Conservation (phyloP, 1,284 basidiomycete genomes). For the Coriolopsis trogii region DNA sequence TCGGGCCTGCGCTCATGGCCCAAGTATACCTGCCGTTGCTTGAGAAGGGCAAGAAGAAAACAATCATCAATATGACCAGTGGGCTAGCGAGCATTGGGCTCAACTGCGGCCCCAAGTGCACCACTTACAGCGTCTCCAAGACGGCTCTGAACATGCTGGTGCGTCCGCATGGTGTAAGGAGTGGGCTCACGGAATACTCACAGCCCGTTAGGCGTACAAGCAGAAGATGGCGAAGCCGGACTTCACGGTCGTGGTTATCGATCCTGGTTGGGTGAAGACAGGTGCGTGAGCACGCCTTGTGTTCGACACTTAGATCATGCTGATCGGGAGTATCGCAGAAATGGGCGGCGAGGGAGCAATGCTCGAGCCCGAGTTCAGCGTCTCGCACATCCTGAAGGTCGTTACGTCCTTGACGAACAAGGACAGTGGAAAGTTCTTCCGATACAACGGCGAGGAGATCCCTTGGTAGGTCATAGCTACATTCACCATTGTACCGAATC, state of each 20-base stretch:
- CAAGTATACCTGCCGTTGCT: conserved; percentile 36
- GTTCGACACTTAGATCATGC: no score
- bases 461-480: conserved; percentile 19
- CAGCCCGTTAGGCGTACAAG: conserved; percentile 35
- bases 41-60: conserved; percentile 35
- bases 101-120: conserved; percentile 25
- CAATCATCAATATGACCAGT: conserved; percentile 39
- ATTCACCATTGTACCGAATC: no score
- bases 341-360: not conserved
- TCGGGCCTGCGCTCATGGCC: conserved; percentile 37
- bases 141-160: conserved; percentile 36
- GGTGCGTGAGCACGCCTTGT: conserved; percentile 18
- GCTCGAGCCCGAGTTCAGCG: conserved; percentile 28
- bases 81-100: conserved; percentile 35
- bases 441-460: conserved; percentile 30
- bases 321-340: not conserved
- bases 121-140: conserved; percentile 37
- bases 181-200: no score
- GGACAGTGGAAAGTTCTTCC: conserved; percentile 37
- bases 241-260: conserved; percentile 28
- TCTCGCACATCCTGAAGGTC: conserved; percentile 30
- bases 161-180: conserved; percentile 16
- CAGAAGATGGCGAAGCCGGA: conserved; percentile 32
- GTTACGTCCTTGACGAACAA: conserved; percentile 24
- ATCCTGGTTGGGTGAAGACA: conserved; percentile 39